Evolutionary conservation across 1,284 basidiomycete genomes (phyloP), one percentile per base, ranked within the genome.

Genomic region (Papiliotrema fonsecae): DNA sequence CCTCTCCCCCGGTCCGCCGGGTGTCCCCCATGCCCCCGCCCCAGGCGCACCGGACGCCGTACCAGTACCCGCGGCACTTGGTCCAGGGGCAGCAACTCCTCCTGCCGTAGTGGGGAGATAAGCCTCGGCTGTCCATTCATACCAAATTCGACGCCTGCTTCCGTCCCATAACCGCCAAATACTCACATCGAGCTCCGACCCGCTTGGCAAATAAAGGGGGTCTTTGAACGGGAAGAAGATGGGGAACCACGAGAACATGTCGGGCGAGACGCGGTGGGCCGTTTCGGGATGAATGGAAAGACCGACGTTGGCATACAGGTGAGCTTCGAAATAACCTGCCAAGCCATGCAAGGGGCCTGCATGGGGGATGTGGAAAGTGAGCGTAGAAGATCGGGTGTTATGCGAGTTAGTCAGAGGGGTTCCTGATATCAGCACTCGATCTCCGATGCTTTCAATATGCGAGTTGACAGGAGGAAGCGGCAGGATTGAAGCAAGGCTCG

Each of bases 211-310:
- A 68, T 97, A 97, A 6, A 99, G 74, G 1, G 94, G 90, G 60
- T 94, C 88, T 85, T 84, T 87, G 67, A 93, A 82, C 1, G 94
- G 94, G 74, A 99, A 96, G 76, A 91, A 97, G 28, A 97, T 77
- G 0, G 96, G 96, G 77, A 99, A 99, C 96, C 96, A 99, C 63
- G 89, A 94, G 53, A 97, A 78, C 94, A 98, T 97, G 60, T 97
- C 87, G 60, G 88, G 88, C 16, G 88, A 90, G 46, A 92, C 79
- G 42, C 81, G 74, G 48, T 88, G 82, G 72, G 87, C 86, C 42
- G 85, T 83, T 49, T 91, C 83, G 0, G 96, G 96, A 69, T 97
- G 92, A 42, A 96, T 99, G 61, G 90, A 96, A 31, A 98, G 77
- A 0, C 88, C 87, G 19, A 98, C 79, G 58, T 87, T 84, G 34